Percentiles rank a stretch among this genome's conserved stretches.
phyloP scores from a whole-genome alignment of 1,284 basidiomycete species.

The Austroboletus niveus region DNA sequence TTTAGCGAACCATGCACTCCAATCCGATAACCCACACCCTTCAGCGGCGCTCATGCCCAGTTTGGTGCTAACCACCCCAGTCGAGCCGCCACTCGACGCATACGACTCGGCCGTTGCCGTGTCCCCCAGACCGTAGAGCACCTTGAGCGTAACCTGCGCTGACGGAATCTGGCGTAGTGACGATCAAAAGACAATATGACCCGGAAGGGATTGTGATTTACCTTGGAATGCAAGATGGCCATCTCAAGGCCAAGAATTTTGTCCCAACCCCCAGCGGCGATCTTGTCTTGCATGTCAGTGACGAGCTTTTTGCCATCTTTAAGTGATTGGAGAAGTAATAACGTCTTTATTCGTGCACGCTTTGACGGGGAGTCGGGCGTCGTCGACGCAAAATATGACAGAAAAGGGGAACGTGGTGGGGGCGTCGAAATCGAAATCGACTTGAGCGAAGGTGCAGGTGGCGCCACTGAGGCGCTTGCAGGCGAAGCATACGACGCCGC shows the following conservation, averaged over 20 bases:
- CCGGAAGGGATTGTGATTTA: constrained; percentile 26
- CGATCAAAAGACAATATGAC: too few relatives aligned
- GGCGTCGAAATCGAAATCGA: constrained; percentile 5
- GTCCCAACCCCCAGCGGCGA: constrained; percentile 27
- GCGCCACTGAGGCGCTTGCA: constrained; percentile 3
- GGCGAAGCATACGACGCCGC: constrained; percentile 49
- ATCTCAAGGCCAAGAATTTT: constrained; percentile 68
- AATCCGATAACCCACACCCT: constrained; percentile 31
- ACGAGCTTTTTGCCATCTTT: constrained; percentile 35
- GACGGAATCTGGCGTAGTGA: constrained; percentile 50
- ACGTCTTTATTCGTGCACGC: constrained; percentile 67
- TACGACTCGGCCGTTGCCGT: constrained; percentile 77
- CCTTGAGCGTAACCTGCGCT: constrained; percentile 63
- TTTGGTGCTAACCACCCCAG: constrained; percentile 50
- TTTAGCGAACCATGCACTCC: constrained; percentile 29
- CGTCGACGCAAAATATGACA: constrained; percentile 62
- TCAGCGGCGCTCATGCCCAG: constrained; percentile 48
- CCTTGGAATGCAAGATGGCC: constrained; percentile 82
- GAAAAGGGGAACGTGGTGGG: constrained; percentile 41
- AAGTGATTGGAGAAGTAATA: constrained; percentile 74
- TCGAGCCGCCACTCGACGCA: constrained; percentile 66
- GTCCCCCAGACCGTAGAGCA: constrained; percentile 72
- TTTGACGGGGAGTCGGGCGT: constrained; percentile 77
- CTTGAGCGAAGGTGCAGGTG: constrained; percentile 10
- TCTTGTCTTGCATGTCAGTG: constrained; percentile 20